Percentiles rank a stretch among this genome's conserved stretches.
phyloP scores from a whole-genome alignment of 139 green algal species.

The Coelastrella sp. region DNA sequence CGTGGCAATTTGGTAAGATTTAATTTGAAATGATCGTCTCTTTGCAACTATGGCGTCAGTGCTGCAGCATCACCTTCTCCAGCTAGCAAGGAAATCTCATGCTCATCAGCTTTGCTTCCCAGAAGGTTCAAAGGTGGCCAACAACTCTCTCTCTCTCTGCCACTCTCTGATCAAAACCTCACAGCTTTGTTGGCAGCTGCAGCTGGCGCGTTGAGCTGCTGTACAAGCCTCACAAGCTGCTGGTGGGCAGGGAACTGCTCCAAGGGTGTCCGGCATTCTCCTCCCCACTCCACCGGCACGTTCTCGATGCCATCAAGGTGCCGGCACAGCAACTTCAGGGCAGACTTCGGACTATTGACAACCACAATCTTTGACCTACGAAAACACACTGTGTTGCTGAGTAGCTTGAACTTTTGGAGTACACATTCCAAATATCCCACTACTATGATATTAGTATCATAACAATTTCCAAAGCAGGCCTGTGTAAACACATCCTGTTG shows the following conservation, averaged over 20 bases:
- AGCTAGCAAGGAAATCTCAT: too few species aligned
- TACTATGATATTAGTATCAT: not conserved
- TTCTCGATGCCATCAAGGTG: slow-evolving; percentile 8
- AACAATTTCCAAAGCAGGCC: too few species aligned
- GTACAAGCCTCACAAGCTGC: slow-evolving; percentile 4
- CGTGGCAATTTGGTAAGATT: too few species aligned
- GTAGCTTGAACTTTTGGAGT: not conserved
- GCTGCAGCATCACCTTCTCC: too few species aligned
- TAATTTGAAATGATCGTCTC: too few species aligned
- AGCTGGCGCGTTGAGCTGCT: slow-evolving; percentile 15
- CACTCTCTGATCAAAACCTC: too few species aligned
- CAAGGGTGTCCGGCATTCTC: not conserved
- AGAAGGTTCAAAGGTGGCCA: too few species aligned
- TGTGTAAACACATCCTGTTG: too few species aligned
- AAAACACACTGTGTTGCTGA: not conserved
- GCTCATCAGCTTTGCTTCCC: too few species aligned
- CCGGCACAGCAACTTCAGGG: not conserved
- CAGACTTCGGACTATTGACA: not conserved
- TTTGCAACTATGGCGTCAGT: too few species aligned
- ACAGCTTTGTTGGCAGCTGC: not conserved
- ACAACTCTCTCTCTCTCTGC: too few species aligned
- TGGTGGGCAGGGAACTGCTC: slow-evolving; percentile 3
- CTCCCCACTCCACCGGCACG: slow-evolving; percentile 23
- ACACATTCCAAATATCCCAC: not conserved
- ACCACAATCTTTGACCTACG: slow-evolving; percentile 17